Conservation (phyloP, 768 basidiomycete species). For the Collybia sp. region DNA sequence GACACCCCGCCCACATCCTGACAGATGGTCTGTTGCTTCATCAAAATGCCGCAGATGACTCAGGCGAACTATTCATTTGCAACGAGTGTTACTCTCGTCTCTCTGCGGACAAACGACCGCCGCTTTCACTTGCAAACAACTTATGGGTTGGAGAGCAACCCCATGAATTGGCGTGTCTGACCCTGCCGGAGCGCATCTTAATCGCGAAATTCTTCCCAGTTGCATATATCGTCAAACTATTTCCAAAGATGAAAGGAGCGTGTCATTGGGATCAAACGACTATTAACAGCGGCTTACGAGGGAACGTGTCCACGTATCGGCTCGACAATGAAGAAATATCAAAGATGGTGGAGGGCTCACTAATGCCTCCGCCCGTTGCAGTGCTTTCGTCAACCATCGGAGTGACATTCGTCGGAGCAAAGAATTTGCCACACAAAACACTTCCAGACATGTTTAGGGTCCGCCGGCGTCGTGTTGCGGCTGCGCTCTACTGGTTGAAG, state of each 20-base stretch:
- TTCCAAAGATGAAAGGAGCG: conserved; percentile 17
- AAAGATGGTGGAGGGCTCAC: conserved; percentile 16
- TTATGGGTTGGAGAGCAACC: conserved; percentile 33
- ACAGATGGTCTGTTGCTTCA: too few relatives aligned
- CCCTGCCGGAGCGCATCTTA: conserved; percentile 28
- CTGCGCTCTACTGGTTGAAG: conserved; percentile 28
- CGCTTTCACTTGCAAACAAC: conserved; percentile 26
- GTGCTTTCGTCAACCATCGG: conserved; percentile 22
- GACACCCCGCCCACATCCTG: too few relatives aligned
- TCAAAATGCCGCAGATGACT: too few relatives aligned
- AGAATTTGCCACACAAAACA: conserved; percentile 10
- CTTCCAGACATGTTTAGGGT: conserved; percentile 20
- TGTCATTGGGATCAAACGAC: conserved; percentile 5
- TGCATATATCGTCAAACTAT: conserved; percentile 32
- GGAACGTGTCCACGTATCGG: conserved; percentile 28
- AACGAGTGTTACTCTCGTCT: not conserved
- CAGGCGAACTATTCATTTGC: too few relatives aligned
- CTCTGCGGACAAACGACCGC: conserved; percentile 12
- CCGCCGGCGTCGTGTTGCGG: conserved; percentile 8
- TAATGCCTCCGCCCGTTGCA: conserved; percentile 16
- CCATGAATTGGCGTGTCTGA: conserved; percentile 22
- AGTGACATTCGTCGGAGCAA: conserved; percentile 23
- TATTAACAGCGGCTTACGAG: conserved; percentile 17
- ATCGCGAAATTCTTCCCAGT: conserved; percentile 24
- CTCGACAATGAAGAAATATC: conserved; percentile 14